Evolutionary conservation across 208 protist species (phyloP), one percentile per base, ranked within the genome.

Genomic region (Trypanosoma theileri): DNA sequence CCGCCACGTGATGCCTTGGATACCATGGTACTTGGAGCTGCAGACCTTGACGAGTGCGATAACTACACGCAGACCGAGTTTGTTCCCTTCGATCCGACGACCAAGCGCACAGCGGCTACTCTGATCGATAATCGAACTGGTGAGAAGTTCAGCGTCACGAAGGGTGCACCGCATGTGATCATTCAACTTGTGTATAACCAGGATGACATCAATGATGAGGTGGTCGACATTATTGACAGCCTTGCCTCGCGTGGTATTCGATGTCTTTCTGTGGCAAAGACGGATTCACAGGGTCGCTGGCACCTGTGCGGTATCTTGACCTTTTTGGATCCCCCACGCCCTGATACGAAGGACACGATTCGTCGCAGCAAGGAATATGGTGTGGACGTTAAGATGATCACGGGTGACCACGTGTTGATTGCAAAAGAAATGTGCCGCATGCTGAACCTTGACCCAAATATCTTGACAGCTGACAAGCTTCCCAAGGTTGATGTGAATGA

Each of bases 361-460:
- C 76, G 76, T 41, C 77, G 81, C 59, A 90, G 86, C 59, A 80
- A 86, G 58, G 73, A 90, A 59, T 87, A 96, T 62, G 95, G 96
- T 61, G 86, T 98, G 24, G 79, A 86, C 26, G 93, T 98, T 24
- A 98, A 98, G 80, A 98, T 98, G 94, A 97, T 98, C 60, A 98
- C 96, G 24, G 96, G 96, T 48, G 97, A 93, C 73, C 82, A 88
- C 72, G 41, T 82, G 68, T 86, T 95, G 52, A 98, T 98, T 66
- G 97, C 95, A 28, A 93, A 92, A 71, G 96, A 98, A 78, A 98
- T 96, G 59, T 86, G 84, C 19, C 82, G 93, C 50, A 83, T 90
- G 77, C 77, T 98, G 16, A 82, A 96, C 42, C 93, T 98, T 79
- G 89, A 93, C 71, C 77, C 80, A 50, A 93, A 97, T 71, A 92